Percentiles rank a stretch among this genome's conserved stretches.
phyloP scores from a whole-genome alignment of 768 basidiomycete species.

The Rhodosporidiobolus sp. region DNA sequence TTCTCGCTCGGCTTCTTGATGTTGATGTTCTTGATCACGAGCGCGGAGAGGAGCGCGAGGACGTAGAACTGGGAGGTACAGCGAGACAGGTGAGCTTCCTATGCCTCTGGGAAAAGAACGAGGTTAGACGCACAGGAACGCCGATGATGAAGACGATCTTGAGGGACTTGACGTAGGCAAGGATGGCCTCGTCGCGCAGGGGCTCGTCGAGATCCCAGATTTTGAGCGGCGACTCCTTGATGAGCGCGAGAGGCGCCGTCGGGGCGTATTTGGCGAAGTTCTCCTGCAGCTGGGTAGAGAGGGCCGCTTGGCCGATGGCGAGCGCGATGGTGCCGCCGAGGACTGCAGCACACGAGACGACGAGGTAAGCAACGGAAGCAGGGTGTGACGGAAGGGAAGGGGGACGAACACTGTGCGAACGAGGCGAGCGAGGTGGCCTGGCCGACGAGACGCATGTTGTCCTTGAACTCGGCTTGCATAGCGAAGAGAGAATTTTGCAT shows the following conservation, averaged over 20 bases:
- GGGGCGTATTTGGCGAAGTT: constrained; percentile 46
- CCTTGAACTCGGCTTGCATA: constrained; percentile 41
- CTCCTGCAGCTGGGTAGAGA: constrained; percentile 47
- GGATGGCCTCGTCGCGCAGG: constrained; percentile 22
- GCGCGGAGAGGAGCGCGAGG: constrained; percentile 43
- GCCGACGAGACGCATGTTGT: constrained; percentile 43
- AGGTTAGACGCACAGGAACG: no score
- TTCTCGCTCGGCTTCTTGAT: constrained; percentile 44
- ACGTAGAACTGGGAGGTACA: no score
- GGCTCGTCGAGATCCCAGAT: constrained; percentile 44
- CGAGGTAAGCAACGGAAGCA: not conserved
- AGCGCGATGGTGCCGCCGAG: constrained; percentile 49
- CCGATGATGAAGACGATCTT: constrained; percentile 29
- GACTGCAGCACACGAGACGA: not conserved
- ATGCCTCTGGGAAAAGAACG: no score
- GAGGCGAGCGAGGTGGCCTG: constrained; percentile 44
- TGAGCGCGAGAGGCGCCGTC: constrained; percentile 39
- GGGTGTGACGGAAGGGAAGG: not conserved
- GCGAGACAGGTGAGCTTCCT: no score
- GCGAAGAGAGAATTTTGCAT: constrained; percentile 39
- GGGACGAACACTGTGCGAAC: constrained; percentile 13
- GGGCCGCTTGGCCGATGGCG: constrained; percentile 48
- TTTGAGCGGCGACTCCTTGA: constrained; percentile 37
- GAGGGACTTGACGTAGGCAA: constrained; percentile 39
- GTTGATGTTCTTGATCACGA: constrained; percentile 48